phyloP scores from a whole-genome alignment of 345 rosid genomes.

The Citrus unshiu region DNA sequence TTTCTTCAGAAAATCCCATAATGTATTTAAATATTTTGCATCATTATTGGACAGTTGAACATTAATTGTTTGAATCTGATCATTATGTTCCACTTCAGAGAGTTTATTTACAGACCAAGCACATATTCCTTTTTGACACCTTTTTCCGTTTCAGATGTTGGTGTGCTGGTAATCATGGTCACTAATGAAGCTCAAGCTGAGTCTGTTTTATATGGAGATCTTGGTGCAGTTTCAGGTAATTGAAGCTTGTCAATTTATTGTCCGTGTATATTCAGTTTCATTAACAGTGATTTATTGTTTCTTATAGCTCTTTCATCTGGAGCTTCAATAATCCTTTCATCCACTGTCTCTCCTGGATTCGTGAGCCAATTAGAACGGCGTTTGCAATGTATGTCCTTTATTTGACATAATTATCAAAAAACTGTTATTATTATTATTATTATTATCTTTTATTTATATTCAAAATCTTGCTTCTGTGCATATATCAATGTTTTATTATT shows the following conservation, averaged over 20 bases:
- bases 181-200: constrained; percentile 93
- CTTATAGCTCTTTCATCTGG: constrained; percentile 70
- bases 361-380: constrained; percentile 73
- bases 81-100: not conserved
- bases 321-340: constrained; percentile 72
- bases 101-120: not conserved
- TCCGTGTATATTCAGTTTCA: constrained; percentile 9
- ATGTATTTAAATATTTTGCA: not conserved
- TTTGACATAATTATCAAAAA: not conserved
- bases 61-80: not conserved
- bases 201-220: constrained; percentile 69
- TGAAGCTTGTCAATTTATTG: constrained; percentile 29
- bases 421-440: too few species aligned
- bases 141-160: constrained; percentile 53
- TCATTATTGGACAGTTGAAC: not conserved
- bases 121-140: constrained; percentile 2
- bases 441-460: not conserved
- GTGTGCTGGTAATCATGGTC: constrained; percentile 89
- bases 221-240: constrained; percentile 82
- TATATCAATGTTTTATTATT: not conserved
- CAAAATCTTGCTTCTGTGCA: not conserved
- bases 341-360: constrained; percentile 88
- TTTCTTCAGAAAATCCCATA: not conserved
- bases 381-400: constrained; percentile 54
- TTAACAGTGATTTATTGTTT: constrained; percentile 25